phyloP scores from a whole-genome alignment of 2,329 filamentous ascomycete species.

The Fusarium incarnatum region DNA sequence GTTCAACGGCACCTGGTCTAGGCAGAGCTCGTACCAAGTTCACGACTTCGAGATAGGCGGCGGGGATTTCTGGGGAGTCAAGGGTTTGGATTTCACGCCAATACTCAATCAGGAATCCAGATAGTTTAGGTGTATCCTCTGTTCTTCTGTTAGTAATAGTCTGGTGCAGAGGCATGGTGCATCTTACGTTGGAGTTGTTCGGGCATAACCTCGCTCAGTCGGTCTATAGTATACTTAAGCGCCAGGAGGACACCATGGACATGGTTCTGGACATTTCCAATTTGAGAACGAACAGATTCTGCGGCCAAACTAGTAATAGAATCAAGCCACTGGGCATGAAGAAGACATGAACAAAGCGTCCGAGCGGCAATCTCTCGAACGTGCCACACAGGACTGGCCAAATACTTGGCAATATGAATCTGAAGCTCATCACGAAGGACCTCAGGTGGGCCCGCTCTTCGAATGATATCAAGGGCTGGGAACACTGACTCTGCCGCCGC shows the following conservation, averaged over 20 bases:
- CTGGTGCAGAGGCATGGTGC: too few species aligned
- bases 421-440: slow-evolving; percentile 66
- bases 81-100: slow-evolving; percentile 42
- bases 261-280: slow-evolving; percentile 59
- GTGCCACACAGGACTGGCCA: slow-evolving; percentile 80
- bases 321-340: slow-evolving; percentile 62
- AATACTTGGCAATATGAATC: slow-evolving; percentile 68
- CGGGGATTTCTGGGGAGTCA: slow-evolving; percentile 56
- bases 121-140: slow-evolving; percentile 51
- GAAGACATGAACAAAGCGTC: slow-evolving; percentile 73
- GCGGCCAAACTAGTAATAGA: slow-evolving; percentile 54
- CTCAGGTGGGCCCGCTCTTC: slow-evolving; percentile 75
- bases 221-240: slow-evolving; percentile 67
- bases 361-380: slow-evolving; percentile 83
- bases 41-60: slow-evolving; percentile 60
- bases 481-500: slow-evolving; percentile 77
- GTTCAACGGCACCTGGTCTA: slow-evolving; percentile 30
- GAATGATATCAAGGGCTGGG: slow-evolving; percentile 83
- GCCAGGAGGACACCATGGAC: slow-evolving; percentile 70
- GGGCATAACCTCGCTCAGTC: slow-evolving; percentile 60
- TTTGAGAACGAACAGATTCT: slow-evolving; percentile 42
- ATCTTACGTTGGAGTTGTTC: slow-evolving; percentile 58
- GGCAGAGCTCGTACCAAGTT: slow-evolving; percentile 56
- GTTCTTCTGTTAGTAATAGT: slow-evolving; percentile 26
- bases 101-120: slow-evolving; percentile 46